A percentile compares a stretch with the other conserved stretches of the same genome.
phyloP scores from a whole-genome alignment of 768 basidiomycete genomes.

The Xanthoconium stramineum region DNA sequence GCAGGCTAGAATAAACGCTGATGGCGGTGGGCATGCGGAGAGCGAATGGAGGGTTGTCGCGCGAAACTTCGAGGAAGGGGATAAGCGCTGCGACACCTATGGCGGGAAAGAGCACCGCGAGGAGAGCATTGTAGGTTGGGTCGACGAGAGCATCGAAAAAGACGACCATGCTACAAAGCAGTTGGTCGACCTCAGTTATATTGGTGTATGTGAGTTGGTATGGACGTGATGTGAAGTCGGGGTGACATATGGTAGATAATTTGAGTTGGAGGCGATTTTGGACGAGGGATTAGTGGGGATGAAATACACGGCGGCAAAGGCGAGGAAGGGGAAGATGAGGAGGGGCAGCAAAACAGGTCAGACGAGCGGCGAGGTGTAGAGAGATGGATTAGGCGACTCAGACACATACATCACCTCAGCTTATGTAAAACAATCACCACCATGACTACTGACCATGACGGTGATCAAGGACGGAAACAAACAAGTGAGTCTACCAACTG shows the following conservation, averaged over 20 bases:
- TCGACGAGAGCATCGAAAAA: conserved; percentile 42
- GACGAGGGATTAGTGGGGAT: conserved; percentile 8
- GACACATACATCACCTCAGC: no score
- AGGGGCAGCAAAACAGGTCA: conserved; percentile 14
- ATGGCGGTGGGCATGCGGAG: conserved; percentile 43
- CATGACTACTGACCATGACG: no score
- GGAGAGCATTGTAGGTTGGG: conserved; percentile 14
- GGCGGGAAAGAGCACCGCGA: conserved; percentile 12
- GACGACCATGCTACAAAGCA: conserved; percentile 42
- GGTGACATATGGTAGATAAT: conserved; percentile 35
- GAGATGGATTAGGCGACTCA: not conserved
- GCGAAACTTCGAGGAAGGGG: conserved; percentile 44
- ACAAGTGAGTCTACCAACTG: no score
- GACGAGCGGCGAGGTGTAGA: not conserved
- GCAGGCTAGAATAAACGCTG: conserved; percentile 39
- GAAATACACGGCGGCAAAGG: conserved; percentile 7
- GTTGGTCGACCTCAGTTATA: conserved; percentile 31
- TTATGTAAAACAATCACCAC: no score
- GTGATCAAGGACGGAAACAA: no score
- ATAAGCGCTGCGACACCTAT: conserved; percentile 29
- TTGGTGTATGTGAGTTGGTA: conserved; percentile 43
- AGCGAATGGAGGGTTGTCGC: conserved; percentile 32
- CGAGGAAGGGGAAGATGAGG: conserved; percentile 19
- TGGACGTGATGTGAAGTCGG: conserved; percentile 15
- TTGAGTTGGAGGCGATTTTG: conserved; percentile 9